A percentile compares a stretch with the other conserved stretches of the same genome.
These are phyloP conservation scores for Scytalidium sp. DNA, from an alignment of 2,329 filamentous ascomycete genomes.

Conservation along the genomic window DNA sequence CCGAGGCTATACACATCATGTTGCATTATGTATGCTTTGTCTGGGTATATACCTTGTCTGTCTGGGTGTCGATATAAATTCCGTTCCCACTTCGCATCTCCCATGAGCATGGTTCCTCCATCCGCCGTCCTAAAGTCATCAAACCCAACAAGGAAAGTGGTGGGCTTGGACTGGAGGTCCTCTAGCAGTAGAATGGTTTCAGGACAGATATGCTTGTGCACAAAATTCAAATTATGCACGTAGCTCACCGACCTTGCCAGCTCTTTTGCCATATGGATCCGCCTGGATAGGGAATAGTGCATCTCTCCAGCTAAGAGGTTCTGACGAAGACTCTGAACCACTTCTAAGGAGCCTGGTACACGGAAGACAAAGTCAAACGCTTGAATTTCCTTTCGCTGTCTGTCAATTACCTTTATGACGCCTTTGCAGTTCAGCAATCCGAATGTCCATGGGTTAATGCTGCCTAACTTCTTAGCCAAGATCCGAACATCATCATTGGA, in stretches of 20 bases:
- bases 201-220: slow-evolving; percentile 28
- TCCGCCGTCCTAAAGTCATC: slow-evolving; percentile 9
- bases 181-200: slow-evolving; percentile 8
- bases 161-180: not conserved
- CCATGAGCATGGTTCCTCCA: slow-evolving; percentile 5
- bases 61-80: slow-evolving; percentile 17
- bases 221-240: slow-evolving; percentile 24
- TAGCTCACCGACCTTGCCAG: slow-evolving; percentile 25
- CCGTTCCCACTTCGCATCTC: slow-evolving; percentile 12
- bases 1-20: slow-evolving; percentile 21
- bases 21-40: slow-evolving; percentile 16
- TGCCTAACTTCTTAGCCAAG: not conserved
- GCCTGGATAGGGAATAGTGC: slow-evolving; percentile 7
- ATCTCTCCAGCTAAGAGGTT: not conserved
- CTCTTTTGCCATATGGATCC: slow-evolving; percentile 18
- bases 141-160: slow-evolving; percentile 11
- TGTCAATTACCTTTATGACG: not conserved
- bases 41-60: slow-evolving; percentile 10
- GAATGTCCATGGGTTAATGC: not conserved
- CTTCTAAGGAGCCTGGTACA: not conserved
- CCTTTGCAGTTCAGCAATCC: not conserved
- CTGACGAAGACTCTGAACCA: not conserved
- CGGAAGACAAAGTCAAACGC: not conserved
- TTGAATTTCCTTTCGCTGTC: too few relatives aligned
- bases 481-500: not conserved